These are phyloP conservation scores for Aciculosporium take DNA, from an alignment of 2,329 filamentous ascomycete genomes.

Conservation along the genomic window DNA sequence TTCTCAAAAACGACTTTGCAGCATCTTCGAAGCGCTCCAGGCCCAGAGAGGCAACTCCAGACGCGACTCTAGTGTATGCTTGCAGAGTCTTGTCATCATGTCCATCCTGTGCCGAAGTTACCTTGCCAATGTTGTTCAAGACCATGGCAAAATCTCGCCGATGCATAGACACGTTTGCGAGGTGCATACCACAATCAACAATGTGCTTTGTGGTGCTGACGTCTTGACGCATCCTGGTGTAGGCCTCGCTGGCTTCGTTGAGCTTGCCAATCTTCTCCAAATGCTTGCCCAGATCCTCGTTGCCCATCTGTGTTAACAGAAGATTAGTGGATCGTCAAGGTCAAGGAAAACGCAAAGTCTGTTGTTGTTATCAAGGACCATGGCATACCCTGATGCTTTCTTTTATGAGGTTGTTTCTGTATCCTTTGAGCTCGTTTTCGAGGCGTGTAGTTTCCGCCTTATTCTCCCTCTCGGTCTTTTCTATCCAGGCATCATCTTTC, in stretches of 20 bases:
- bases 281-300: slow-evolving; percentile 81
- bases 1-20: slow-evolving; percentile 54
- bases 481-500: slow-evolving; percentile 63
- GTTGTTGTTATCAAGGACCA: not conserved
- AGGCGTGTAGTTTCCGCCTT: slow-evolving; percentile 58
- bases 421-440: slow-evolving; percentile 73
- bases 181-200: slow-evolving; percentile 64
- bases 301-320: slow-evolving; percentile 55
- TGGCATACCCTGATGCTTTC: slow-evolving; percentile 71
- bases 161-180: slow-evolving; percentile 62
- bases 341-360: not conserved
- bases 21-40: slow-evolving; percentile 43
- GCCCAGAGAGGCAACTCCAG: slow-evolving; percentile 35
- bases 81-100: slow-evolving; percentile 32
- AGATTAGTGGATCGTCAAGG: not conserved
- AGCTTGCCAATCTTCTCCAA: slow-evolving; percentile 68
- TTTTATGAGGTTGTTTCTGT: slow-evolving; percentile 94
- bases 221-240: slow-evolving; percentile 77
- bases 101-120: slow-evolving; percentile 33
- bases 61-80: slow-evolving; percentile 37
- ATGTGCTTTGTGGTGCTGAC: slow-evolving; percentile 75
- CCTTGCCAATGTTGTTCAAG: slow-evolving; percentile 46
- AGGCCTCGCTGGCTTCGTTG: slow-evolving; percentile 58
- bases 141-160: slow-evolving; percentile 65
- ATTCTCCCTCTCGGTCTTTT: slow-evolving; percentile 50